Base-by-base conservation (phyloP, 2,329 filamentous ascomycete species). In the Botrytis fragariae region DNA sequence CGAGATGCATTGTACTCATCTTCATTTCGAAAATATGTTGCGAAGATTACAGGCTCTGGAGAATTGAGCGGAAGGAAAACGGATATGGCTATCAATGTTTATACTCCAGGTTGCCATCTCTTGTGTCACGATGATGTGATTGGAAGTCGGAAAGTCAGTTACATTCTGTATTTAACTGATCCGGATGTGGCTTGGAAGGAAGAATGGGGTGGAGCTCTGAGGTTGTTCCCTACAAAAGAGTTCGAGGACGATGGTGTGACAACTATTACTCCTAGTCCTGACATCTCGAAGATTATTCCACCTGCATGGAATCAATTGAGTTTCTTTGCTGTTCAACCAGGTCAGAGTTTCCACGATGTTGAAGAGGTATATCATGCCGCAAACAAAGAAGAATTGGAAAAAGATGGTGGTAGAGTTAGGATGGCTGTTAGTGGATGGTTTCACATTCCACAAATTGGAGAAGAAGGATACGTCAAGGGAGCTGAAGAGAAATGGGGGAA, bases 361-460 rank as follows among this genome's bases (percentile, higher is more conserved):
- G 95, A 98, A 84, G 96, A 99, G 84, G 96, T 99, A 7, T 98
- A 98, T 83, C 90, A 93, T 81, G 87, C 89, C 79, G 85, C 84
- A 76, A 86, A 81, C 74, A 85, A 85, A 81, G 87, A 85, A 78
- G 88, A 89, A 83, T 87, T 90, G 72, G 87, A 87, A 81, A 89
- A 87, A 82, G 88, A 95, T 74, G 91, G 92, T 29, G 92, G 91
- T 1, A 89, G 93, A 65, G 90, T 98, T 67, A 91, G 96, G 77
- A 98, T 99, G 95, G 96, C 96, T 69, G 97, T 99, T 80, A 97
- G 94, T 81, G 96, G 96, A 70, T 99, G 96, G 96, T 99, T 97
- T 82, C 96, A 99, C 83, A 98, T 99, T 76, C 96, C 96, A 0
- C 96, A 99, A 83, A 84, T 93, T 78, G 95, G 95, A 72, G 96